Base-by-base conservation (phyloP, 2,329 filamentous ascomycete genomes). In the Fonsecaea nubica region DNA sequence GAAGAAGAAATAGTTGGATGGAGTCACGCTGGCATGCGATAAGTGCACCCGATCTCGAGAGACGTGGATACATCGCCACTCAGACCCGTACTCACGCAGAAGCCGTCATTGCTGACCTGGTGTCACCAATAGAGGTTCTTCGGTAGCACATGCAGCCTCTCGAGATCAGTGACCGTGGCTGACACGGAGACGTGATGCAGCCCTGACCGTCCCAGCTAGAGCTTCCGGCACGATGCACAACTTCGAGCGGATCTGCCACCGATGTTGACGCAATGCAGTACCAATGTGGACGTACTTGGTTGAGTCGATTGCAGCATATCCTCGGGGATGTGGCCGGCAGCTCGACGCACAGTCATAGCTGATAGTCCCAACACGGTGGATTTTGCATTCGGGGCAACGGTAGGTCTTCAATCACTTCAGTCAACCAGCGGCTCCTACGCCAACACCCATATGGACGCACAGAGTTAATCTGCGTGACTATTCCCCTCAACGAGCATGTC, bases 1-100 rank as follows among this genome's bases (percentile, higher is more conserved):
- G 75, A 80, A 85, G 69, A 87, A 89, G 81, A 81, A 89, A 69
- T 89, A 89, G 80, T 89, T 87, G 76, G 85, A 87, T 72, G 87
- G 89, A 76, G 82, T 83, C 74, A 86, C 85, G 69, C 87, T 87
- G 10, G 76, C 83, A 42, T 89, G 87, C 58, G 48, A 60, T 15
- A 65, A 60, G 18, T 65, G 63, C 58, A 13, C 15, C 12, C 57
- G 48, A 18, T 65, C 56, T 18, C 18, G 55, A 9, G 56, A 60
- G 21, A 40, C 25, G 30, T 65, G 63, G 30, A 33, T 42, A 50
- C 62, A 65, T 62, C 57, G 62, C 63, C 61, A 42, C 50, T 62
- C 30, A 36, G 50, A 15, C 40, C 54, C 18, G 48, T 2, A 33
- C 36, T 48, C 25, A 25, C 40, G 10, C 25, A 33, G 38, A 52